phyloP scores from a whole-genome alignment of 2,329 filamentous ascomycete species.

The Xylaria sp. region DNA sequence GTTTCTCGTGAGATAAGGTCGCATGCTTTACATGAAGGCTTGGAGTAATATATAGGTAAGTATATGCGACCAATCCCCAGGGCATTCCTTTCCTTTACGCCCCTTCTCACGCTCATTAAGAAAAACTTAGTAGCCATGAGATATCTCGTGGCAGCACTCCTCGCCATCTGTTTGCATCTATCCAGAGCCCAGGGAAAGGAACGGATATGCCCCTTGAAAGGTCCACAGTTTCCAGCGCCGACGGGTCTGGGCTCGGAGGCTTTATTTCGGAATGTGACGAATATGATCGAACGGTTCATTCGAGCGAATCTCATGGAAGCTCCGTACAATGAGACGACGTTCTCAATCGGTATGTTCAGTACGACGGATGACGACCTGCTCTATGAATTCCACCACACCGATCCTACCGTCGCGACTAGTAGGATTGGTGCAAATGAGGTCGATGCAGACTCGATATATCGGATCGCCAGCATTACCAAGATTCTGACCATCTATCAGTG shows the following conservation, averaged over 20 bases:
- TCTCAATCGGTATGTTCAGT: constrained; percentile 29
- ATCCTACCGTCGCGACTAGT: constrained; percentile 25
- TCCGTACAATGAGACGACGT: constrained; percentile 28
- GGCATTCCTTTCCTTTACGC: neutral
- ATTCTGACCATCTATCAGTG: constrained; percentile 28
- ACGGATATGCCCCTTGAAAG: constrained; percentile 27
- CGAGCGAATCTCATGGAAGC: constrained; percentile 7
- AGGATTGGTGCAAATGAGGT: constrained; percentile 21
- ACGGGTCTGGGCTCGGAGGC: constrained; percentile 15
- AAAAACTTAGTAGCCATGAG: constrained; percentile 2
- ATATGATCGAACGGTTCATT: constrained; percentile 14
- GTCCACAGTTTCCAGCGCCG: constrained; percentile 28
- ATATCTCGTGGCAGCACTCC: neutral
- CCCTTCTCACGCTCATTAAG: neutral
- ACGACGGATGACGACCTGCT: constrained; percentile 21
- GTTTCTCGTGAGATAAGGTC: constrained; percentile 7
- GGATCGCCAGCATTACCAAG: constrained; percentile 28
- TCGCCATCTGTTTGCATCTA: neutral
- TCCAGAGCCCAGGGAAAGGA: constrained; percentile 9
- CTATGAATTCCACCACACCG: constrained; percentile 29
- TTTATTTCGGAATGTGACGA: constrained; percentile 15
- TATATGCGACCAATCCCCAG: neutral
- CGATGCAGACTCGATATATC: constrained; percentile 28
- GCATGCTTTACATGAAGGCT: constrained; percentile 4
- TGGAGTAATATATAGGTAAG: neutral